Evolutionary conservation across 345 rosid species (phyloP).

Genomic region (Arabidopsis arenosa): DNA sequence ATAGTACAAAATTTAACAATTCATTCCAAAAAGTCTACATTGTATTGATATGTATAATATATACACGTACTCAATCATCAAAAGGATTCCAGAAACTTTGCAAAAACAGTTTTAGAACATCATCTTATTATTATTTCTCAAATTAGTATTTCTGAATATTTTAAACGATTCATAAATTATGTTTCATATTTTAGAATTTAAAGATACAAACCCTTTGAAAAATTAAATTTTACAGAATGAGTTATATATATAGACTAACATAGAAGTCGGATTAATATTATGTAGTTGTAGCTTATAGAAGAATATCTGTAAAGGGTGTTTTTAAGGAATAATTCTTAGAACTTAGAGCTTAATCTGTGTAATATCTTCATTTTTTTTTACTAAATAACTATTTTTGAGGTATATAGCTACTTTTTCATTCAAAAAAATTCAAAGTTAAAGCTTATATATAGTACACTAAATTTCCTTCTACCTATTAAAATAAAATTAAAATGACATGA

Average conservation of each 20-base stretch:
- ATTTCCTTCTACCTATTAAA: no score
- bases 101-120: not conserved
- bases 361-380: not conserved
- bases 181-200: not conserved
- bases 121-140: not conserved
- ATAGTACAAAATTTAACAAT: not conserved
- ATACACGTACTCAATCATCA: not conserved
- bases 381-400: no score
- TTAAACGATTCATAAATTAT: not conserved
- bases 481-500: not conserved
- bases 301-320: not conserved
- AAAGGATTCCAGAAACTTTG: not conserved
- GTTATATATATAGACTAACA: not conserved
- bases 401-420: no score
- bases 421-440: no score
- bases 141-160: not conserved
- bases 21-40: slow-evolving; percentile 17
- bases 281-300: not conserved
- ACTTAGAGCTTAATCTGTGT: no score
- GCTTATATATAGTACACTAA: no score
- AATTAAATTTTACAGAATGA: not conserved
- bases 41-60: not conserved
- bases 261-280: not conserved
- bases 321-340: no score
- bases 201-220: not conserved